Evolutionary conservation across 2,329 filamentous ascomycete genomes (phyloP).

Genomic region (Aspergillus costaricaensis): DNA sequence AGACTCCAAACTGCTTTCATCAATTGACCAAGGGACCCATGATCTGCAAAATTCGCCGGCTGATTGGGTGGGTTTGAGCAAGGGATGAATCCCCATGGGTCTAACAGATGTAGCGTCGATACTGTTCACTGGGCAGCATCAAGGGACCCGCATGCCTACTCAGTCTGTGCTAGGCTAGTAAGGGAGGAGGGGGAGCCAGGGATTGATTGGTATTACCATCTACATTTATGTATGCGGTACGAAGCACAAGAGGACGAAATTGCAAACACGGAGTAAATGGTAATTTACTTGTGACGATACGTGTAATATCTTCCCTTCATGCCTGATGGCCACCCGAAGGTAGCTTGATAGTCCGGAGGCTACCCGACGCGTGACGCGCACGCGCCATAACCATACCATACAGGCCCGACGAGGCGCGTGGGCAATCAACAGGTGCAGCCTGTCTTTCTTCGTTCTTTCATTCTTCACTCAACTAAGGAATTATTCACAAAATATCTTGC

Average conservation of each 20-base stretch:
- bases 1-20: constrained; percentile 10
- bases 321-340: too few species aligned
- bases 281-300: constrained; percentile 26
- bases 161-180: constrained; percentile 4
- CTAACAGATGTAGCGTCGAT: neutral
- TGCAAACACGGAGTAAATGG: neutral
- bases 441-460: constrained; percentile 18
- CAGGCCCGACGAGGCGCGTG: constrained; percentile 14
- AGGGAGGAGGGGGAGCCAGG: constrained; percentile 13
- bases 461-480: constrained; percentile 22
- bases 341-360: neutral
- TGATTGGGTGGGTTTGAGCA: constrained; percentile 14
- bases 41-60: constrained; percentile 19
- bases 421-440: constrained; percentile 22
- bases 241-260: neutral
- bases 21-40: constrained; percentile 12
- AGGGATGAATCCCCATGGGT: neutral
- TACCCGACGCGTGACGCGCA: constrained; percentile 31
- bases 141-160: neutral
- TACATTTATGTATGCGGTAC: neutral
- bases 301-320: too few species aligned
- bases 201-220: neutral
- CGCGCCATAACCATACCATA: constrained; percentile 33
- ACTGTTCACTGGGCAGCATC: neutral
- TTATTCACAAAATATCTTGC: constrained; percentile 23